Conservation (phyloP, 257 asterid species). For the Plantago elongata region DNA sequence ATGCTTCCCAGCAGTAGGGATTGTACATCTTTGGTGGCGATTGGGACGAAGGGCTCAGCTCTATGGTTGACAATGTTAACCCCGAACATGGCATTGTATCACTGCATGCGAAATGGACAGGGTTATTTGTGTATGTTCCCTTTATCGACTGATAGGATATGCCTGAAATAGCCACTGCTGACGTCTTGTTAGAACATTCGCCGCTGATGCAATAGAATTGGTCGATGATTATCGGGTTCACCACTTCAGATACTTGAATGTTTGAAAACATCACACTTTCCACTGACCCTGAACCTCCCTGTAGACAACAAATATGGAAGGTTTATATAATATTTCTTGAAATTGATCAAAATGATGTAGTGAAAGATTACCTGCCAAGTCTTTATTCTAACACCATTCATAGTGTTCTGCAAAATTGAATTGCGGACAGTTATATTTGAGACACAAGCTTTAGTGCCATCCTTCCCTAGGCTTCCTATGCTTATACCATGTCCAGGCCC, state of each 20-base stretch:
- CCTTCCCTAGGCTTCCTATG: constrained; percentile 47
- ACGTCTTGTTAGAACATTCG: constrained; percentile 34
- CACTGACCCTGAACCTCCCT: constrained; percentile 46
- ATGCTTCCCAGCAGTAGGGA: constrained; percentile 43
- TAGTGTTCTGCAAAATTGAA: constrained; percentile 25
- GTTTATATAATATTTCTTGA: not conserved
- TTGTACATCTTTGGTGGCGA: not conserved
- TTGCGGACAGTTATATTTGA: constrained; percentile 44
- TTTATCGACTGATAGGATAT: constrained; percentile 36
- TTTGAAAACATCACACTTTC: constrained; percentile 36
- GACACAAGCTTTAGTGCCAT: constrained; percentile 37
- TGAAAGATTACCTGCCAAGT: constrained; percentile 43
- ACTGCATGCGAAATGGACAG: constrained; percentile 39
- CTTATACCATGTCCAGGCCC: constrained; percentile 59
- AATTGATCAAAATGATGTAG: not conserved
- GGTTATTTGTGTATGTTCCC: constrained; percentile 36
- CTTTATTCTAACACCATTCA: constrained; percentile 44
- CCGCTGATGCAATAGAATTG: constrained; percentile 42
- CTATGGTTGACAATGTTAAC: constrained; percentile 26
- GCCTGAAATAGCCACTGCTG: constrained; percentile 34
- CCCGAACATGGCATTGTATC: constrained; percentile 37
- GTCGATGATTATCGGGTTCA: constrained; percentile 39
- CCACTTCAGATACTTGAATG: constrained; percentile 34
- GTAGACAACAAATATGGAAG: not conserved
- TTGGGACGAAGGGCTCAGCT: constrained; percentile 17